Conservation (phyloP, 768 basidiomycete genomes). For the Mycena olivaceomarginata region DNA sequence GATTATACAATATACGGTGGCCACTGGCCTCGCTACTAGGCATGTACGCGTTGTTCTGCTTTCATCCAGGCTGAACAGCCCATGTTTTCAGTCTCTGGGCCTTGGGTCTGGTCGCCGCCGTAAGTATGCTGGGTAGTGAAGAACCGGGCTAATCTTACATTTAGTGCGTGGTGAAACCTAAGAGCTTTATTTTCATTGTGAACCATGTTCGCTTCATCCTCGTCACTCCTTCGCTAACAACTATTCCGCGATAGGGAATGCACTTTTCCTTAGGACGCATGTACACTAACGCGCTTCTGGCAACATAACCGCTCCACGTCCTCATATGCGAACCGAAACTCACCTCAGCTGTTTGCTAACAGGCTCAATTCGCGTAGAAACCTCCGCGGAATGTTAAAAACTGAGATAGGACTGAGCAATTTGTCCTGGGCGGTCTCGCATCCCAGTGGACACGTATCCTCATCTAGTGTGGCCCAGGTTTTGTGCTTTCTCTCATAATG, state of each 20-base stretch:
- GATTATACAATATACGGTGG: constrained; percentile 8
- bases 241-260: constrained; percentile 5
- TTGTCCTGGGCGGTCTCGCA: constrained; percentile 3
- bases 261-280: constrained; percentile 7
- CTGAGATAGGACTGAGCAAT: neutral
- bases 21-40: constrained; percentile 4
- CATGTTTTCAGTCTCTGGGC: constrained; percentile 1
- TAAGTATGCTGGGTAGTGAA: neutral
- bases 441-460: neutral
- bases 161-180: neutral
- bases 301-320: neutral
- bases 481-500: constrained; percentile 3
- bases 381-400: neutral
- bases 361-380: constrained; percentile 5
- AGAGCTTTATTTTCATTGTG: neutral
- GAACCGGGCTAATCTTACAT: constrained; percentile 1
- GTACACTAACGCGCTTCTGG: constrained; percentile 7
- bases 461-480: constrained; percentile 5
- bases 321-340: constrained; percentile 5
- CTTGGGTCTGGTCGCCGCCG: neutral
- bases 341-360: constrained; percentile 9
- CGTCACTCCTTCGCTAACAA: neutral
- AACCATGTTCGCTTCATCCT: constrained; percentile 3
- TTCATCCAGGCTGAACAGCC: constrained; percentile 2
- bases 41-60: constrained; percentile 2